Percentiles rank a stretch among this genome's conserved stretches.
phyloP scores from a whole-genome alignment of 352 stramenopile genomes.

The Phytophthora constricta region DNA sequence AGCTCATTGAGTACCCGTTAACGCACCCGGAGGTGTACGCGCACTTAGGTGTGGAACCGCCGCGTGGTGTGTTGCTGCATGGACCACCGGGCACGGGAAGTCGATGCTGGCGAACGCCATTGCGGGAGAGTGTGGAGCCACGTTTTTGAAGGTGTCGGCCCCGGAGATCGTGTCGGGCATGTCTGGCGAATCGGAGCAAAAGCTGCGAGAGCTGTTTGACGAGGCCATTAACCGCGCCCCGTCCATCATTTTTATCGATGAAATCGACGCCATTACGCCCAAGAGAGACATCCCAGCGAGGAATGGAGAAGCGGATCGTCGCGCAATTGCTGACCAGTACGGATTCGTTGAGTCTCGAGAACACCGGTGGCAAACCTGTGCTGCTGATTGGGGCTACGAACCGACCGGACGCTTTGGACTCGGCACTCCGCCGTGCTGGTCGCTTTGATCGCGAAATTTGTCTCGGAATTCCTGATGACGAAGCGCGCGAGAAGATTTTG shows the following conservation, averaged over 20 bases:
- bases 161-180: constrained; percentile 96
- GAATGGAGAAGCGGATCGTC: constrained; percentile 98
- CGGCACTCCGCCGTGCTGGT: constrained; percentile 95
- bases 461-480: constrained; percentile 96
- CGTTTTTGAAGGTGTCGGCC: constrained; percentile 88
- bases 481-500: constrained; percentile 95
- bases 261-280: constrained; percentile 97
- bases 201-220: constrained; percentile 94
- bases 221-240: constrained; percentile 94
- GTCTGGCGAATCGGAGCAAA: constrained; percentile 91
- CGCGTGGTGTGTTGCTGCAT: constrained; percentile 92
- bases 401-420: constrained; percentile 96
- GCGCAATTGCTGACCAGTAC: constrained; percentile 94
- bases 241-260: constrained; percentile 98
- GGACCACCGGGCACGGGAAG: constrained; percentile 93
- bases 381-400: constrained; percentile 99
- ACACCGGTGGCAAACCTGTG: constrained; percentile 92
- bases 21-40: constrained; percentile 94
- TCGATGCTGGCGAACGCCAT: constrained; percentile 94
- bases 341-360: constrained; percentile 90
- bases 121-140: constrained; percentile 91
- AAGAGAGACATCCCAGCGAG: constrained; percentile 93
- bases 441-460: constrained; percentile 99
- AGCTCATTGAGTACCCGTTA: constrained; percentile 96
- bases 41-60: constrained; percentile 93